phyloP scores from a whole-genome alignment of 2,329 filamentous ascomycete genomes.

The Waltergamsia citrina region DNA sequence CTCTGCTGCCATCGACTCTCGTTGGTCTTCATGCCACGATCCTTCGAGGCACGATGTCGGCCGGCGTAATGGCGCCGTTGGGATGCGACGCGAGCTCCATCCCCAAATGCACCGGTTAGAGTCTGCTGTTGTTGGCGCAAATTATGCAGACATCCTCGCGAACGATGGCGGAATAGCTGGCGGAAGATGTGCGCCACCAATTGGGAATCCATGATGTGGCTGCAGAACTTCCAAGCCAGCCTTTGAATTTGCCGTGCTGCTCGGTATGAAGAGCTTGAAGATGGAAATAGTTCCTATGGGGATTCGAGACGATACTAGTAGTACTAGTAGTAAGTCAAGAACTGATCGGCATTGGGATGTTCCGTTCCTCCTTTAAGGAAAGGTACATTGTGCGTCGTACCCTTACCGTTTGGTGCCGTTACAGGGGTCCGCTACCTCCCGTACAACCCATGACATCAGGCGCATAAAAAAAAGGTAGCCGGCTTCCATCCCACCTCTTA shows the following conservation, averaged over 20 bases:
- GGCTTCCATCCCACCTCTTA: too few relatives aligned
- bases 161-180: slow-evolving; percentile 66
- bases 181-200: slow-evolving; percentile 70
- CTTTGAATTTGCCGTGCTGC: too few relatives aligned
- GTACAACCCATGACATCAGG: too few relatives aligned
- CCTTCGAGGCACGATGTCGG: slow-evolving; percentile 16
- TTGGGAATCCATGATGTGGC: slow-evolving; percentile 65
- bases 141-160: slow-evolving; percentile 18
- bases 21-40: slow-evolving; percentile 34
- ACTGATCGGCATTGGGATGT: slow-evolving; percentile 2
- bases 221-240: not conserved
- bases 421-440: too few relatives aligned
- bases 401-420: too few relatives aligned
- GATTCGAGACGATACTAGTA: too few relatives aligned
- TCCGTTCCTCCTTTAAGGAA: too few relatives aligned
- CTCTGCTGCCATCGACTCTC: slow-evolving; percentile 83
- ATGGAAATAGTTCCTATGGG: too few relatives aligned
- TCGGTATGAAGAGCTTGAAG: too few relatives aligned
- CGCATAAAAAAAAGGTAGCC: too few relatives aligned
- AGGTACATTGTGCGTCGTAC: too few relatives aligned
- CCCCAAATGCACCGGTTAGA: slow-evolving; percentile 3
- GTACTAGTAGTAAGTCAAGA: not conserved
- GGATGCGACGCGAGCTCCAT: slow-evolving; percentile 2
- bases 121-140: slow-evolving; percentile 7
- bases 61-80: slow-evolving; percentile 17